Base-by-base conservation (phyloP, 495 filamentous ascomycete genomes). In the Margaritispora aquatica region DNA sequence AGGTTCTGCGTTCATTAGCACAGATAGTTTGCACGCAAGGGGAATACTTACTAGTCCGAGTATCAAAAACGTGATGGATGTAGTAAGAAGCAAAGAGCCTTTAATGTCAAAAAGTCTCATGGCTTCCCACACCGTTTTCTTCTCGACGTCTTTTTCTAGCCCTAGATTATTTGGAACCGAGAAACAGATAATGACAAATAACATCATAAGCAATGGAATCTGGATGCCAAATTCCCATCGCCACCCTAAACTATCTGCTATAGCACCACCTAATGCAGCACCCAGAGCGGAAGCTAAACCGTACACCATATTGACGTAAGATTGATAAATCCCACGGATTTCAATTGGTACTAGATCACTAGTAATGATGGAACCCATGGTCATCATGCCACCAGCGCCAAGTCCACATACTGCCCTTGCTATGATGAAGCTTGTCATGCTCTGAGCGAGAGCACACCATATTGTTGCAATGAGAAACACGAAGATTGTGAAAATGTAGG, bases 271-370 rank as follows among this genome's bases (percentile, higher is more conserved):
- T 53, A 89, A 76, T 0, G 84, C 87, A 7, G 88, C 84, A 0
- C 89, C 89, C 9, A 84, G 61, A 27, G 84, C 83, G n/a, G 81
- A 77, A 8, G 74, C 77, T 1, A 79, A 61, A 0, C 88, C 89
- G 38, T 80, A 86, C 24, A 77, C 78, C 17, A 91, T 74, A 58
- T 91, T 92, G 61, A 90, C 77, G 58, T 88, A 84, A n/a, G 84
- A 86, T 64, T 94, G 89, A 60, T 86, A 94, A 9, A 79, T 74
- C 0, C 87, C 88, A 11, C 89, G 84, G 51, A 73, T 73, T 74
- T 90, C 85, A 56, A 94, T 81, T 3, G 83, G 87, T 34, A 92
- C 84, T 31, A 91, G 69, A 71, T 92, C 89, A 65, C 84, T 87
- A 10, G 84, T 80, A 5, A 92, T 80, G 55, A 93, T 89, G 49